A percentile compares a stretch with the other conserved stretches of the same genome.
These are phyloP conservation scores for Fusarium secorum DNA, from an alignment of 2,329 filamentous ascomycete species.

Conservation along the genomic window DNA sequence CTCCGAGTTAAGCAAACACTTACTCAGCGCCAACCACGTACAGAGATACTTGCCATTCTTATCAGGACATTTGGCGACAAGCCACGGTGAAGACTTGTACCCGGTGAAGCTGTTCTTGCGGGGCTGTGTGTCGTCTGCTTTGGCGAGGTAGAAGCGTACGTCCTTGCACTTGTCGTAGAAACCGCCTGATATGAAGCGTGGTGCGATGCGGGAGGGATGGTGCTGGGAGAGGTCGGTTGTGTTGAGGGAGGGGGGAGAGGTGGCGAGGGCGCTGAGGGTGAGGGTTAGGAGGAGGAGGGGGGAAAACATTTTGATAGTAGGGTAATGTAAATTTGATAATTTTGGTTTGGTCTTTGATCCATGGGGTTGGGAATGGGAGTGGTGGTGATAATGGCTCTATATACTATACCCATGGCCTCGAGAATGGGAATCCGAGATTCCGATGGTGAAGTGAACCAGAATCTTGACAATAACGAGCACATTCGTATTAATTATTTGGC, in stretches of 20 bases:
- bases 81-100: slow-evolving; percentile 18
- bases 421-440: neutral
- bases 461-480: neutral
- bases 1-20: slow-evolving; percentile 24
- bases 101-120: neutral
- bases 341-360: neutral
- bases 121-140: slow-evolving; percentile 13
- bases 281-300: slow-evolving; percentile 5
- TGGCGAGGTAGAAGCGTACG: slow-evolving; percentile 22
- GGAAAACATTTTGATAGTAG: neutral
- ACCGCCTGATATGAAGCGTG: slow-evolving; percentile 6
- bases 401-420: neutral
- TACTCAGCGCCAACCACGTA: slow-evolving; percentile 24
- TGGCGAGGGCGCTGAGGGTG: neutral
- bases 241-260: neutral
- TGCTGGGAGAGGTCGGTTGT: neutral
- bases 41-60: slow-evolving; percentile 19
- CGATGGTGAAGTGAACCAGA: too few relatives aligned
- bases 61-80: slow-evolving; percentile 20
- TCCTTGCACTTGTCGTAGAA: slow-evolving; percentile 26
- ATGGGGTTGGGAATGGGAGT: fast-evolving
- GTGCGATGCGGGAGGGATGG: neutral
- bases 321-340: fast-evolving
- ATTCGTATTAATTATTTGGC: neutral
- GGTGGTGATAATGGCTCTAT: neutral